Base-by-base conservation (phyloP, 2,329 filamentous ascomycete species). In the Neodidymelliopsis sp. region DNA sequence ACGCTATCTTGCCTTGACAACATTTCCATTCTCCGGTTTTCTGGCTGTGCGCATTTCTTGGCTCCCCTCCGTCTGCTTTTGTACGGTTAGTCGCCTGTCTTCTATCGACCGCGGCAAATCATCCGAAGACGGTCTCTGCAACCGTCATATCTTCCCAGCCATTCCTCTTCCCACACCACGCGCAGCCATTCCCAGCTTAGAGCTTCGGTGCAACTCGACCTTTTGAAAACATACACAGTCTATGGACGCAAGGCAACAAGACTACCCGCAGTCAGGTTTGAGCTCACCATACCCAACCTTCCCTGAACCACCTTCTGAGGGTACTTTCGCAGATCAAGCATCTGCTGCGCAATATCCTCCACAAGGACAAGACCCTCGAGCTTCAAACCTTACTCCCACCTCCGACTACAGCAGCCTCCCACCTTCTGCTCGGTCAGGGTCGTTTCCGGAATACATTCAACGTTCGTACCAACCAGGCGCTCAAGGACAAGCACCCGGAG, bases 381-480 rank as follows among this genome's bases (percentile, higher is more conserved):
- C 86, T 51, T 78, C 81, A 62, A 87, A 83, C 74, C 90, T 91
- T 65, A 96, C 91, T 57, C 91, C 91, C 51, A 91, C 90, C 59
- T 92, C 91, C 59, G 91, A 95, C 71, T 96, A 95, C 88, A 83
- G 85, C 74, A 81, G 90, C 67, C 90, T 90, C 68, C 89, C 89
- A 63, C 80, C 81, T 56, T 83, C 81, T 61, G 89, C 89, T 74
- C 89, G 90, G 73, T 92, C 90, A 74, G 85, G 86, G 76, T 87
- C 88, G 52, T 96, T 93, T 71, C 88, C 90, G 74, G 91, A 96
- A 67, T 91, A 95, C 76, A 84, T 94, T 74, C 86, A 70, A 90
- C 89, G 91, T 71, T 80, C 74, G 79, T 94, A 94, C 81, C 88
- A 91, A 77, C 61, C 90, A 75, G 84, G 84, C 79, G 86, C 83